Base-by-base conservation (phyloP, 768 basidiomycete genomes). In the Lactarius hatsudake region DNA sequence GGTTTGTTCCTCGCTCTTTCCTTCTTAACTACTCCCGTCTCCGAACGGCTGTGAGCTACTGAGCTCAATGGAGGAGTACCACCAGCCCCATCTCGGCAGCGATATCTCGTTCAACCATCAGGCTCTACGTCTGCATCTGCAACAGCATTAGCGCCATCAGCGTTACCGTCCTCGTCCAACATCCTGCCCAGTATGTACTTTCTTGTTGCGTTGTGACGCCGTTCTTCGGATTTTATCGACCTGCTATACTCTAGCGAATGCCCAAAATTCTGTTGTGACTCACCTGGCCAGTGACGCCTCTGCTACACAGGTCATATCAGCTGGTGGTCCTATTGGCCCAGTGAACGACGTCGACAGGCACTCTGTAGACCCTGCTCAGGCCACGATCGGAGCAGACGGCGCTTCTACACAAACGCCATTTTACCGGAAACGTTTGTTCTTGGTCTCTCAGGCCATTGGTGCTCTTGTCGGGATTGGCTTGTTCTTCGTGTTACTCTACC, bases 401-500 rank as follows among this genome's bases (percentile, higher is more conserved):
- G 42, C 72, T 40, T 18, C 67, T 15, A 56, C 71, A 13, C 61
- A 62, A 48, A 73, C 72, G 36, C 86, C 85, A 17, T 81, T 88
- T 63, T 88, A 87, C 78, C 87, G 84, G 74, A 82, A 79, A 68
- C 81, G 83, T 51, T 84, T 82, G 80, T 89, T 90, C 78, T 86
- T 89, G 66, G 81, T 89, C 67, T 80, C 82, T 34, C 79, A 80
- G 61, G 73, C 85, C 67, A 79, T 89, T 34, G 72, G 80, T 4
- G 75, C 81, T 20, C 80, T 83, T 6, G 72, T 90, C 18, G 84
- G 78, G 42, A 88, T 91, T 62, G 86, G 81, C 18, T 73, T 90
- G 43, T 75, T 90, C 23, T 91, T 90, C 75, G 83, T 90, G 67
- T 57, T 90, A 13, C 75, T 91, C 28, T 90, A 84, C 74, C 89